Evolutionary conservation across 192 early-diverging fungal species (phyloP).

Genomic region (Linnemannia exigua): DNA sequence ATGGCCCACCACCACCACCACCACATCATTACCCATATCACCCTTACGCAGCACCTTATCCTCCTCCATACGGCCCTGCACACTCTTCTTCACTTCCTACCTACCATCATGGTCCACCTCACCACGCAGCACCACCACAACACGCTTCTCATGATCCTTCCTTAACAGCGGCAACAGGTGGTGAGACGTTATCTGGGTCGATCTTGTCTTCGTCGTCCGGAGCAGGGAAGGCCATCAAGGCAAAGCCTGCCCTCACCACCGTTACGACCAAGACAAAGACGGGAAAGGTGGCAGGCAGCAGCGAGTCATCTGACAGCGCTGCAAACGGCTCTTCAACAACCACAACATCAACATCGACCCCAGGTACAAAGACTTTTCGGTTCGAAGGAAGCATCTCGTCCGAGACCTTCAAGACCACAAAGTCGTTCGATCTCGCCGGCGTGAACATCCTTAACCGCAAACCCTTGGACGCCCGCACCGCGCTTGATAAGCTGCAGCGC

Average conservation of each 20-base stretch:
- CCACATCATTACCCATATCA: slow-evolving; percentile 49
- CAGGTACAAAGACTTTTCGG: slow-evolving; percentile 34
- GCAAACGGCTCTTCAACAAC: neutral
- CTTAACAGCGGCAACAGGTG: neutral
- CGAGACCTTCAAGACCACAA: slow-evolving; percentile 47
- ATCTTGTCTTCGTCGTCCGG: neutral
- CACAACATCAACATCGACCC: neutral
- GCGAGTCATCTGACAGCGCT: neutral
- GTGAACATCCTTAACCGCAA: slow-evolving; percentile 38
- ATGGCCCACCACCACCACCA: slow-evolving; percentile 12
- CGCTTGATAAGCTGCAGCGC: slow-evolving; percentile 78
- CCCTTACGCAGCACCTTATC: slow-evolving; percentile 34
- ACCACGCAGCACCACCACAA: neutral
- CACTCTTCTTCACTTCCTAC: neutral
- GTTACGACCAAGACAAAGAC: neutral
- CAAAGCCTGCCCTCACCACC: neutral
- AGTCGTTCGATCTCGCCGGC: slow-evolving; percentile 53
- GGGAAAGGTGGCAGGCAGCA: neutral
- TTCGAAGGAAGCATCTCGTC: slow-evolving; percentile 55
- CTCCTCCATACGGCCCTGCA: slow-evolving; percentile 19
- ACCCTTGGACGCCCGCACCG: slow-evolving; percentile 59
- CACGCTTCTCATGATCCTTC: neutral
- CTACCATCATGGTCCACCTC: slow-evolving; percentile 13
- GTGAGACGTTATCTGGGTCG: neutral
- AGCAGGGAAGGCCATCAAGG: neutral